These are phyloP conservation scores for Phytophthora parvispora DNA, from an alignment of 352 stramenopile species.

Conservation along the genomic window DNA sequence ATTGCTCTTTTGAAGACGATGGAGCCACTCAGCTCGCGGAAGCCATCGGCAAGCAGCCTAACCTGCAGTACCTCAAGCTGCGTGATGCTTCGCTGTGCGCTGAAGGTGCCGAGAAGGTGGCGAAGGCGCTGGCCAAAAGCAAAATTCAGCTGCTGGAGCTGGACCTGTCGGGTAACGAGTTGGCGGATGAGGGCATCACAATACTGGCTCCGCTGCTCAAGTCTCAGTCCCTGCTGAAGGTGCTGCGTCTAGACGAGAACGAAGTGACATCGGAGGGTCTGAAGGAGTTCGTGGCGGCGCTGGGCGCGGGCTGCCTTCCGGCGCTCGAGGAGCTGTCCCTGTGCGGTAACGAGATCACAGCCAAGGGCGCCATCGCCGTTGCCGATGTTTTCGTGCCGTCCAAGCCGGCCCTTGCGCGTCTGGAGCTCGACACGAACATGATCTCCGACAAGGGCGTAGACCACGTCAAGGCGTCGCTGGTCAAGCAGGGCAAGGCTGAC, in stretches of 20 bases:
- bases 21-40: constrained; percentile 76
- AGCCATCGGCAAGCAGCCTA: constrained; percentile 70
- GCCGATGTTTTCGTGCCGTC: constrained; percentile 53
- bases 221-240: constrained; percentile 55
- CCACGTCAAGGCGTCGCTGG: constrained; percentile 54
- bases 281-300: constrained; percentile 36
- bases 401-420: constrained; percentile 47
- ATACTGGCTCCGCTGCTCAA: constrained; percentile 72
- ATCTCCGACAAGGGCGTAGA: constrained; percentile 77
- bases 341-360: constrained; percentile 81
- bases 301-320: constrained; percentile 39
- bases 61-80: constrained; percentile 89
- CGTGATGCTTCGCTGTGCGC: constrained; percentile 90
- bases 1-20: constrained; percentile 92
- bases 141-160: constrained; percentile 81
- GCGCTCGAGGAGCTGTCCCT: constrained; percentile 68
- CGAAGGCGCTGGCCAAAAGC: constrained; percentile 67
- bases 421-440: constrained; percentile 82
- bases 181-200: constrained; percentile 76
- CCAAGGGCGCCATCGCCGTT: constrained; percentile 71
- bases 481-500: constrained; percentile 50
- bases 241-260: constrained; percentile 87
- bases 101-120: constrained; percentile 79
- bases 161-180: constrained; percentile 93
- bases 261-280: constrained; percentile 77